A percentile compares a stretch with the other conserved stretches of the same genome.
phyloP scores from a whole-genome alignment of 225 moss, liverwort and hornwort species.

The Bryum argenteum region DNA sequence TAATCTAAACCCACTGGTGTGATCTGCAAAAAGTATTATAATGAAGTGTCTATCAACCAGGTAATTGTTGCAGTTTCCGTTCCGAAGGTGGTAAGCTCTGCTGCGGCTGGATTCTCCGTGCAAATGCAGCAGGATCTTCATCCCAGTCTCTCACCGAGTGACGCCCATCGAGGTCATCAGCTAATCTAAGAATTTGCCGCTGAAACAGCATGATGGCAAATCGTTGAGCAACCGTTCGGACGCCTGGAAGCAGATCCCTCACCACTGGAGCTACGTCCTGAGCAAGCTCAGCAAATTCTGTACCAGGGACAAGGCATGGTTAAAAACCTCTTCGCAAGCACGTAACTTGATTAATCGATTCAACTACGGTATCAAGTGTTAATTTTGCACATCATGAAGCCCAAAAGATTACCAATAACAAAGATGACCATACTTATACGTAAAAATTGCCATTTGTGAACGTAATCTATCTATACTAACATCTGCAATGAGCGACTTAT shows the following conservation, averaged over 20 bases:
- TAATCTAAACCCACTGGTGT: background rate
- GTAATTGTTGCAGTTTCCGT: slow-evolving; percentile 36
- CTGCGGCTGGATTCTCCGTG: slow-evolving; percentile 40
- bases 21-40: background rate
- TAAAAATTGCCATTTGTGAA: no score
- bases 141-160: slow-evolving; percentile 56
- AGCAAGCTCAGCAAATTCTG: slow-evolving; percentile 71
- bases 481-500: no score
- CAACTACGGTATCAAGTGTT: no score
- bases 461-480: no score
- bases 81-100: slow-evolving; percentile 23
- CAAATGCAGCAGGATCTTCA: slow-evolving; percentile 56
- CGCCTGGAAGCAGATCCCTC: slow-evolving; percentile 73
- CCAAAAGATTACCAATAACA: no score
- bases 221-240: slow-evolving; percentile 68
- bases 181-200: slow-evolving; percentile 72
- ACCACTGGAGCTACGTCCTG: slow-evolving; percentile 58
- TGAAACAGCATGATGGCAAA: slow-evolving; percentile 76
- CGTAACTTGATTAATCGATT: no score
- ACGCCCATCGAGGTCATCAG: slow-evolving; percentile 85
- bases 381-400: no score
- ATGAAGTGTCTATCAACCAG: slow-evolving; percentile 16
- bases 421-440: no score
- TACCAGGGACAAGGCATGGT: slow-evolving; percentile 6
- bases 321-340: slow-evolving; percentile 12